Percentiles rank a stretch among this genome's conserved stretches.
Evolutionary conservation across 768 basidiomycete genomes (phyloP).

Genomic region (Tephrocybe sp.): DNA sequence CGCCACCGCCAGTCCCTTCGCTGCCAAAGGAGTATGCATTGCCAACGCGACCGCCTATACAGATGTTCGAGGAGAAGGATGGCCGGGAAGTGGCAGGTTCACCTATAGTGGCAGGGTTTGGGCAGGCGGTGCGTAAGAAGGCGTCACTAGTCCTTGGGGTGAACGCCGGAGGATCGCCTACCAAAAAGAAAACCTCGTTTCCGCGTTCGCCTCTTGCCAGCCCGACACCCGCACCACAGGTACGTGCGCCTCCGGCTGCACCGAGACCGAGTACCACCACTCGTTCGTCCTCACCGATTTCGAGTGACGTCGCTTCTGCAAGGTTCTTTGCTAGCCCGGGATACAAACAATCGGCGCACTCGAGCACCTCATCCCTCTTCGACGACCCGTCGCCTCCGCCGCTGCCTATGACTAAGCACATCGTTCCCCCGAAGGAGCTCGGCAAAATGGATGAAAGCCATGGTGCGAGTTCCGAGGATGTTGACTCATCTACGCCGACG

Average conservation of each 20-base stretch:
- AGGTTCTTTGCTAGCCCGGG: constrained; percentile 43
- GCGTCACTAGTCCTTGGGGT: constrained; percentile 11
- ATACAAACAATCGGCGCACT: constrained; percentile 34
- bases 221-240: background rate
- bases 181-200: background rate
- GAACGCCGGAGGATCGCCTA: constrained; percentile 1
- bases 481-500: background rate
- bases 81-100: background rate
- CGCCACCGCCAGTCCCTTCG: constrained; percentile 56
- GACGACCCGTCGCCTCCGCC: constrained; percentile 40
- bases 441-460: constrained; percentile 27
- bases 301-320: constrained; percentile 53
- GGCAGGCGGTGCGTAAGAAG: constrained; percentile 12
- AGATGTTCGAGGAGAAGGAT: background rate
- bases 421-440: constrained; percentile 57
- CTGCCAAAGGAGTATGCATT: constrained; percentile 42
- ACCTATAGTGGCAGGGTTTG: constrained; percentile 4
- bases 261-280: constrained; percentile 45
- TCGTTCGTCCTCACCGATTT: constrained; percentile 59
- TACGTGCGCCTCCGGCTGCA: constrained; percentile 1
- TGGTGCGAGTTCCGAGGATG: background rate
- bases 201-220: constrained; percentile 3
- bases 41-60: background rate
- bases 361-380: constrained; percentile 50
- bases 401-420: constrained; percentile 42